Evolutionary conservation across 768 basidiomycete genomes (phyloP).

Genomic region (Tulasnella sp.): DNA sequence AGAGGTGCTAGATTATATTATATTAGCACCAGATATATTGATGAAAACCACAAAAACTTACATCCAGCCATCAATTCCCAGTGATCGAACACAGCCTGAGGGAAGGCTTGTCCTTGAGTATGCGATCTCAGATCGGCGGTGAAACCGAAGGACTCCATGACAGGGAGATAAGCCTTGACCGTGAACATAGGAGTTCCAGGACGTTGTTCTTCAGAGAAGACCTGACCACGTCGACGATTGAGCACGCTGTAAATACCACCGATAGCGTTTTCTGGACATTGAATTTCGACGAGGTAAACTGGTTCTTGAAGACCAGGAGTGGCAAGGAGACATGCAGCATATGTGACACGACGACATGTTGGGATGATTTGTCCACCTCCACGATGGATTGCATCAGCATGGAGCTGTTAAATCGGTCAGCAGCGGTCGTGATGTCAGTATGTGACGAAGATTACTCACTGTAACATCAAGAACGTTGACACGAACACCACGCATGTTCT

Average conservation of each 20-base stretch:
- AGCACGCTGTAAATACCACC: slow-evolving; percentile 90
- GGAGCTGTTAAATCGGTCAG: no score
- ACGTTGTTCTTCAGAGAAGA: slow-evolving; percentile 95
- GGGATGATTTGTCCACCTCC: slow-evolving; percentile 99
- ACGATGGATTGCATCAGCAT: slow-evolving; percentile 98
- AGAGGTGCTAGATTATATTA: slow-evolving; percentile 42
- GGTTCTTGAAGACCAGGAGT: slow-evolving; percentile 90
- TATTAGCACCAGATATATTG: slow-evolving; percentile 14
- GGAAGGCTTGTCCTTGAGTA: slow-evolving; percentile 96
- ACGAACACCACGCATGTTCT: slow-evolving; percentile 98
- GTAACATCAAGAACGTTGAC: slow-evolving; percentile 94
- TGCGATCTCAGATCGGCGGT: slow-evolving; percentile 87
- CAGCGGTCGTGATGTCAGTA: no score
- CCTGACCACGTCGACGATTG: slow-evolving; percentile 97
- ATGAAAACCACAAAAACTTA: slow-evolving; percentile 28
- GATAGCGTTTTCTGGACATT: slow-evolving; percentile 93
- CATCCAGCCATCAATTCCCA: slow-evolving; percentile 78
- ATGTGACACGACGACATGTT: slow-evolving; percentile 88
- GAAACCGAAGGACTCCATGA: slow-evolving; percentile 92
- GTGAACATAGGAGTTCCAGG: slow-evolving; percentile 99
- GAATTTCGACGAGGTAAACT: slow-evolving; percentile 94
- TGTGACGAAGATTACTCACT: slow-evolving; percentile 26
- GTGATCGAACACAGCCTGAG: slow-evolving; percentile 87
- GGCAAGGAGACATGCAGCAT: slow-evolving; percentile 89
- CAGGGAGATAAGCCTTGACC: slow-evolving; percentile 92